Percentiles rank a stretch among this genome's conserved stretches.
These are phyloP conservation scores for Rhizophagus clarus DNA, from an alignment of 192 early-diverging fungal species.

Conservation along the genomic window DNA sequence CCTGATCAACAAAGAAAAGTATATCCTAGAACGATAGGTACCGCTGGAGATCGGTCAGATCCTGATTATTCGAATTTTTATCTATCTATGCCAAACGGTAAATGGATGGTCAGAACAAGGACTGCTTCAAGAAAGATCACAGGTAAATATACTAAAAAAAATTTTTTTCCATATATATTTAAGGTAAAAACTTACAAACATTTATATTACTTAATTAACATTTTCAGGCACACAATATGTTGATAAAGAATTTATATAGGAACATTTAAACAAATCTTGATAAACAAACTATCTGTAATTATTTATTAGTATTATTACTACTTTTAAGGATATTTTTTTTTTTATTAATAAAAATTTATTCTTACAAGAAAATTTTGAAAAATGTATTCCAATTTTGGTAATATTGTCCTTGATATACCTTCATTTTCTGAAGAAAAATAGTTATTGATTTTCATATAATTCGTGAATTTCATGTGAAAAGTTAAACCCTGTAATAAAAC, in stretches of 20 bases:
- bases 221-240: neutral
- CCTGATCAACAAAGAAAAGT: neutral
- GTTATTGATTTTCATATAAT: too few species aligned
- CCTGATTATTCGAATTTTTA: constrained; percentile 1
- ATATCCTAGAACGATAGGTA: neutral
- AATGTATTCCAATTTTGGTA: too few species aligned
- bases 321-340: too few species aligned
- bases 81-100: neutral
- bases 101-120: constrained; percentile 12
- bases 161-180: neutral
- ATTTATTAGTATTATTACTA: too few species aligned
- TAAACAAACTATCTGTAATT: too few species aligned
- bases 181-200: neutral
- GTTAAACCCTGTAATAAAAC: too few species aligned
- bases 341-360: too few species aligned
- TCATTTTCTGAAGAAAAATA: too few species aligned
- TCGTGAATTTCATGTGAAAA: too few species aligned
- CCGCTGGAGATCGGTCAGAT: neutral
- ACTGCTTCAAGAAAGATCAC: neutral
- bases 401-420: too few species aligned
- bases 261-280: neutral
- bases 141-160: neutral
- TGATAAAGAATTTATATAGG: neutral
- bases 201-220: neutral
- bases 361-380: too few species aligned